Evolutionary conservation across 2,329 filamentous ascomycete species (phyloP).

Genomic region (Claviceps lovelessii): DNA sequence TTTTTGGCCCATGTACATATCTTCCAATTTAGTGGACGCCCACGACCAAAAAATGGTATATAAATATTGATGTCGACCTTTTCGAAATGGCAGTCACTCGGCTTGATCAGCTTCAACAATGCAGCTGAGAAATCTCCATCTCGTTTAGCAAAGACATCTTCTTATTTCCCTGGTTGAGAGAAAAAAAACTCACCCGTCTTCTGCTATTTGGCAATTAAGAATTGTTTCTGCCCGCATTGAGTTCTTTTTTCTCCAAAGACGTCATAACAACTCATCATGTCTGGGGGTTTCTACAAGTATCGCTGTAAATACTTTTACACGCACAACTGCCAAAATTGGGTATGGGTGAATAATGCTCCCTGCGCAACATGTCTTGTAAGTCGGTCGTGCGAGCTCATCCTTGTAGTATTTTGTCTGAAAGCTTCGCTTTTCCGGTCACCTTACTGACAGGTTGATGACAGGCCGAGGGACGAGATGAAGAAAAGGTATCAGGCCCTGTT

Average conservation of each 20-base stretch:
- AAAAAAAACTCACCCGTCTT: neutral
- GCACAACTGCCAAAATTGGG: slow-evolving; percentile 39
- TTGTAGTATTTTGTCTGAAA: no score
- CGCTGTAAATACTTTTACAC: slow-evolving; percentile 40
- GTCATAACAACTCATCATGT: slow-evolving; percentile 13
- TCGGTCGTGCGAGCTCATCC: slow-evolving; percentile 11
- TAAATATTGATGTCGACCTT: neutral
- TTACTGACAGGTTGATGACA: slow-evolving; percentile 11
- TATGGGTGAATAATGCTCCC: slow-evolving; percentile 35
- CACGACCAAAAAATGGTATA: neutral
- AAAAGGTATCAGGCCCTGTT: slow-evolving; percentile 16
- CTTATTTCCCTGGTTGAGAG: neutral
- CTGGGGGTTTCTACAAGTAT: slow-evolving; percentile 35
- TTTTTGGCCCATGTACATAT: neutral
- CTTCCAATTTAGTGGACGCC: neutral
- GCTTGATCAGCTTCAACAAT: neutral
- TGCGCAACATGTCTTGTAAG: slow-evolving; percentile 37
- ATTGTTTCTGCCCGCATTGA: neutral
- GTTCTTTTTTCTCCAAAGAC: neutral
- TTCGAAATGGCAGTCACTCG: neutral
- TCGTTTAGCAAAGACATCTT: neutral
- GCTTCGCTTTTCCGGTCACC: neutral
- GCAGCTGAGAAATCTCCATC: neutral
- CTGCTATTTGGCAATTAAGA: neutral
- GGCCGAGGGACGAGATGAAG: slow-evolving; percentile 35